Evolutionary conservation across 495 filamentous ascomycete species (phyloP).

Genomic region (Penicillium bovifimosum): DNA sequence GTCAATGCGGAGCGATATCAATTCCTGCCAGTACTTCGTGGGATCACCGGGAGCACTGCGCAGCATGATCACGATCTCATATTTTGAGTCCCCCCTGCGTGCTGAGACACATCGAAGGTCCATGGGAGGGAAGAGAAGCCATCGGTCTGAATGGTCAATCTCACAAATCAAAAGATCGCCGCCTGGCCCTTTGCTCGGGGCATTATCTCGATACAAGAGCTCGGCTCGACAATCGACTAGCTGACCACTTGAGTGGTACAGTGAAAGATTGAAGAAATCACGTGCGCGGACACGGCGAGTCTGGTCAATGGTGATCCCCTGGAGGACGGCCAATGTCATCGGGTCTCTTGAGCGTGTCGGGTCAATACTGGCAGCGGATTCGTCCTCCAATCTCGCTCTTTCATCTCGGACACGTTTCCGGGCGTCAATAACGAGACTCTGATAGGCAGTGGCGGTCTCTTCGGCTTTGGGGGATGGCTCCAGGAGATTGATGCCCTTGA

Average conservation of each 20-base stretch:
- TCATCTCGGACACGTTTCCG: slow-evolving; percentile 80
- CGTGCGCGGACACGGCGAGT: slow-evolving; percentile 74
- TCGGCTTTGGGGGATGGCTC: slow-evolving; percentile 54
- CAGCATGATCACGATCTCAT: slow-evolving; percentile 79
- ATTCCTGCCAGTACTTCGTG: slow-evolving; percentile 67
- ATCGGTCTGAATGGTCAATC: slow-evolving; percentile 66
- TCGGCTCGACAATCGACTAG: slow-evolving; percentile 85
- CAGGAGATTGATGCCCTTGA: slow-evolving; percentile 37
- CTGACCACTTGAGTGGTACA: slow-evolving; percentile 87
- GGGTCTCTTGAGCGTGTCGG: slow-evolving; percentile 71
- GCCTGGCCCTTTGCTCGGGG: slow-evolving; percentile 45
- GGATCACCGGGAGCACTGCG: slow-evolving; percentile 41
- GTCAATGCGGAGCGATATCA: slow-evolving; percentile 63
- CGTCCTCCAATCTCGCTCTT: slow-evolving; percentile 79
- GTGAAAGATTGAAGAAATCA: slow-evolving; percentile 80
- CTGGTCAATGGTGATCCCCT: slow-evolving; percentile 64
- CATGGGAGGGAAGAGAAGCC: slow-evolving; percentile 87
- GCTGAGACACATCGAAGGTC: slow-evolving; percentile 66
- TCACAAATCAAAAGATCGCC: slow-evolving; percentile 91
- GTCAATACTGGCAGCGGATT: slow-evolving; percentile 80
- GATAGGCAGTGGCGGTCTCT: slow-evolving; percentile 51
- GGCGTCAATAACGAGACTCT: slow-evolving; percentile 69
- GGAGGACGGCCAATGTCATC: slow-evolving; percentile 62
- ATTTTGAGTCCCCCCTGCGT: slow-evolving; percentile 62
- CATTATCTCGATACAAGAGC: slow-evolving; percentile 75